A percentile compares a stretch with the other conserved stretches of the same genome.
phyloP scores from a whole-genome alignment of 75 land plant species.

The Azolla pinnata region DNA sequence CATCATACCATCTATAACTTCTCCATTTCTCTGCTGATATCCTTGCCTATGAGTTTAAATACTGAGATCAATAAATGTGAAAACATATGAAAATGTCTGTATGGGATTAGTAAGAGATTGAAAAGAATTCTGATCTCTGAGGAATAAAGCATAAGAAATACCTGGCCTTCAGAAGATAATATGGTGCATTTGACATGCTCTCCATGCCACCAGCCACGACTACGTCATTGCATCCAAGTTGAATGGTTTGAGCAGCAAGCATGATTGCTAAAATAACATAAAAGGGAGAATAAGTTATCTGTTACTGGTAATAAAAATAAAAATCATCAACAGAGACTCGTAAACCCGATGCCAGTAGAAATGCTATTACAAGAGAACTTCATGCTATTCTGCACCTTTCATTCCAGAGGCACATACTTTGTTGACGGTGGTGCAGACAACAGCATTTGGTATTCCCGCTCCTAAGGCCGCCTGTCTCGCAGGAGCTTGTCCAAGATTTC shows the following conservation, averaged over 20 bases:
- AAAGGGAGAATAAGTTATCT: too few relatives aligned
- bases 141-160: conserved; percentile 2
- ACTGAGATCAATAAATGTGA: neutral
- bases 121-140: neutral
- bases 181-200: conserved; percentile 95
- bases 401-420: conserved; percentile 94
- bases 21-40: conserved; percentile 74
- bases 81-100: too few relatives aligned
- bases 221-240: conserved; percentile 74
- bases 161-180: conserved; percentile 69
- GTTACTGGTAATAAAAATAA: too few relatives aligned
- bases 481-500: conserved; percentile 95
- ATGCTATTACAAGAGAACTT: too few relatives aligned
- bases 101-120: too few relatives aligned
- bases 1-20: conserved; percentile 84
- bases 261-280: conserved; percentile 42
- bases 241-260: conserved; percentile 79
- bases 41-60: conserved; percentile 45
- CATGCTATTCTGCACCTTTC: conserved; percentile 75
- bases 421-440: conserved; percentile 77
- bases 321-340: too few relatives aligned
- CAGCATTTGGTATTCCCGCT: conserved; percentile 69
- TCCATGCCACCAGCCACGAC: conserved; percentile 98
- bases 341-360: too few relatives aligned
- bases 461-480: conserved; percentile 95